These are phyloP conservation scores for Gracilaria domingensis DNA, from an alignment of 23 red algal genomes.

Conservation along the genomic window DNA sequence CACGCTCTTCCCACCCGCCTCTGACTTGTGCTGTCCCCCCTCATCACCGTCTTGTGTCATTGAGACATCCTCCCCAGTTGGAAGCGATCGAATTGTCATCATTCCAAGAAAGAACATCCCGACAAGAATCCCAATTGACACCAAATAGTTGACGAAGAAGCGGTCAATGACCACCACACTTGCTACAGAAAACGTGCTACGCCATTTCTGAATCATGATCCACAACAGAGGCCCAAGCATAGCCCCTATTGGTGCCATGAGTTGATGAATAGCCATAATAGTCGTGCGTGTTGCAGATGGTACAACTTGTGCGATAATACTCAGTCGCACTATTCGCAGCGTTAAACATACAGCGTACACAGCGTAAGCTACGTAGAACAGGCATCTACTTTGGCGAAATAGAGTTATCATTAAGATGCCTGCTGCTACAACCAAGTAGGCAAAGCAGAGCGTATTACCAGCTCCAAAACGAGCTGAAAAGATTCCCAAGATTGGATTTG, in stretches of 20 bases:
- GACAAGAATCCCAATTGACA: not conserved
- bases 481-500: constrained; percentile 11
- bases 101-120: constrained; percentile 1
- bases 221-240: constrained; percentile 16
- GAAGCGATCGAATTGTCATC: not conserved
- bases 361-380: constrained; percentile 22
- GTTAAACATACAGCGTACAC: constrained; percentile 8
- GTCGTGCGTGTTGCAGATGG: constrained; percentile 4
- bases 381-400: constrained; percentile 1
- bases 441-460: constrained; percentile 10
- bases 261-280: constrained; percentile 47
- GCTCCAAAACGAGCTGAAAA: constrained; percentile 17
- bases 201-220: constrained; percentile 30
- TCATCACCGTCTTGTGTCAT: not conserved
- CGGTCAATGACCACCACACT: constrained; percentile 17
- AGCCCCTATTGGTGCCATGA: constrained; percentile 38
- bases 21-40: not conserved
- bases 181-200: not conserved
- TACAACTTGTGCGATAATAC: constrained; percentile 37
- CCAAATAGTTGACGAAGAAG: constrained; percentile 25
- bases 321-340: constrained; percentile 29
- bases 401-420: constrained; percentile 23
- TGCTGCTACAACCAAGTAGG: constrained; percentile 4
- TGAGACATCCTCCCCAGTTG: not conserved
- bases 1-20: not conserved